Evolutionary conservation across 1,284 basidiomycete species (phyloP).

Genomic region (Heterobasidion irregulare): DNA sequence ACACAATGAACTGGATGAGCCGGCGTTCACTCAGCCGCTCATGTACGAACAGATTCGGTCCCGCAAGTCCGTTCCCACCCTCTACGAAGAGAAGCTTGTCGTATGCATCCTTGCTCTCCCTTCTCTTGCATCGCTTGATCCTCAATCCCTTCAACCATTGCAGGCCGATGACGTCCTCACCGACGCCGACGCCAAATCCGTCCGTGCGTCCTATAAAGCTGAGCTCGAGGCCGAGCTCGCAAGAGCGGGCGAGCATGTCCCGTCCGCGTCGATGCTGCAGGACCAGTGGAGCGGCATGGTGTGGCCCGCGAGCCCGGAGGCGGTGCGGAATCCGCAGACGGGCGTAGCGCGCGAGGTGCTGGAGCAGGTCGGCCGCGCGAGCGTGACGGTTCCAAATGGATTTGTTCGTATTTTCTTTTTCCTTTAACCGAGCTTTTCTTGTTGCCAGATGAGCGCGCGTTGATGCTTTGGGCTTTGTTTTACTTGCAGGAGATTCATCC

Average conservation of each 20-base stretch:
- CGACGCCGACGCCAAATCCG: constrained; percentile 33
- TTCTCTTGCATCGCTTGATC: not conserved
- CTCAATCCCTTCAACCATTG: not conserved
- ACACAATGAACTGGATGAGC: constrained; percentile 89
- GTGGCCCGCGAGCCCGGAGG: constrained; percentile 59
- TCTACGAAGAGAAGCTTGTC: constrained; percentile 75
- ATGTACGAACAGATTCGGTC: constrained; percentile 85
- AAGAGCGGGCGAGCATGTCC: constrained; percentile 34
- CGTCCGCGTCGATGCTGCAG: constrained; percentile 46
- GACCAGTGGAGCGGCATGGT: constrained; percentile 64
- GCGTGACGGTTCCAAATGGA: constrained; percentile 62
- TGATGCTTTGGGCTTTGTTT: constrained; percentile 1
- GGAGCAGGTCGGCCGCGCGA: constrained; percentile 54
- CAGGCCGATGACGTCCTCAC: constrained; percentile 53
- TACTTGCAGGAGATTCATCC: constrained; percentile 63
- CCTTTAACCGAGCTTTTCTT: not conserved
- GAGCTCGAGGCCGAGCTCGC: constrained; percentile 55
- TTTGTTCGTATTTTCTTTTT: constrained; percentile 55
- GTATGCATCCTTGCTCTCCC: constrained; percentile 29
- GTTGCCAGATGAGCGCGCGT: constrained; percentile 7
- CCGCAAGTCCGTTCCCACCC: constrained; percentile 67
- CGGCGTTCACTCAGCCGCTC: constrained; percentile 81
- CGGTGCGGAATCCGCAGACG: constrained; percentile 53
- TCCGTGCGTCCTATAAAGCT: constrained; percentile 51
- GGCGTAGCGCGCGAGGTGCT: constrained; percentile 52